phyloP scores from a whole-genome alignment of 2,329 filamentous ascomycete genomes.

The Sphaerulina populicola region DNA sequence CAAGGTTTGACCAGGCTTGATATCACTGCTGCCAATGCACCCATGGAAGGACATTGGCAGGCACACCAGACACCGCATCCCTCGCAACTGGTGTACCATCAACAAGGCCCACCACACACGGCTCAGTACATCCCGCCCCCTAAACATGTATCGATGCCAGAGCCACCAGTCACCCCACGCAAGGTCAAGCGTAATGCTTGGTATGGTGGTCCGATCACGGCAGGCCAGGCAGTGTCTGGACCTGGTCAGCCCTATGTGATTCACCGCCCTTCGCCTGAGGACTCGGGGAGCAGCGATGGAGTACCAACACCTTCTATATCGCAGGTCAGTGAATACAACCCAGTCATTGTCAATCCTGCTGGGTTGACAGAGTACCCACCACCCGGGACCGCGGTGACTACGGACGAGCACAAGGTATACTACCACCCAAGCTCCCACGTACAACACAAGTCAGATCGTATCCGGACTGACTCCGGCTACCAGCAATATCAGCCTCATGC shows the following conservation, averaged over 20 bases:
- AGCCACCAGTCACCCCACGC: slow-evolving; percentile 45
- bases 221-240: slow-evolving; percentile 14
- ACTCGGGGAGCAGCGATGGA: slow-evolving; percentile 49
- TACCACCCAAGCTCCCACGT: slow-evolving; percentile 7
- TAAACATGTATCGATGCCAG: slow-evolving; percentile 33
- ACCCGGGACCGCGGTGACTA: slow-evolving; percentile 30
- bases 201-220: slow-evolving; percentile 52
- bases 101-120: slow-evolving; percentile 13
- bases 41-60: slow-evolving; percentile 27
- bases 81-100: slow-evolving; percentile 17
- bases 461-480: slow-evolving; percentile 31
- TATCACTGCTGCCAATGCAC: slow-evolving; percentile 44
- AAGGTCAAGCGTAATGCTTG: slow-evolving; percentile 61
- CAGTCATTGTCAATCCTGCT: slow-evolving; percentile 46
- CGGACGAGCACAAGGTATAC: slow-evolving; percentile 34
- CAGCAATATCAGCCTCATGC: slow-evolving; percentile 25
- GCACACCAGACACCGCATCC: slow-evolving; percentile 17
- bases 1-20: slow-evolving; percentile 59
- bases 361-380: slow-evolving; percentile 41
- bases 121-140: slow-evolving; percentile 30
- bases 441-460: slow-evolving; percentile 25
- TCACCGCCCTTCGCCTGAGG: slow-evolving; percentile 48
- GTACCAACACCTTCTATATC: slow-evolving; percentile 46
- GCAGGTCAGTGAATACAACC: slow-evolving; percentile 45
- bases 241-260: slow-evolving; percentile 13